phyloP scores from a whole-genome alignment of 768 basidiomycete species.

The button mushroom (Agaricus bisporus) region DNA sequence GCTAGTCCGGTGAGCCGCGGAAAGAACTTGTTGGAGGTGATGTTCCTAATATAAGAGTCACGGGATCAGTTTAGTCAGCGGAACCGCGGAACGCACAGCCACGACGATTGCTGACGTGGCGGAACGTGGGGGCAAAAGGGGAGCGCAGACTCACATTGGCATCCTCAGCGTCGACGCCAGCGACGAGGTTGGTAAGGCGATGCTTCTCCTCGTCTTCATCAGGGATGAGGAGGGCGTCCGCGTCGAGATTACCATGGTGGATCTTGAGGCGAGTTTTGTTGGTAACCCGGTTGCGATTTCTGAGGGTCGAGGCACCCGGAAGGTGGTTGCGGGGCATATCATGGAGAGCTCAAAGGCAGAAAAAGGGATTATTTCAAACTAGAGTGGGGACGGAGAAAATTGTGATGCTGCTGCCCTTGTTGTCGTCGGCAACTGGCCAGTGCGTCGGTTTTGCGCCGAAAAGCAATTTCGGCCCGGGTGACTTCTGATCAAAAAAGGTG shows the following conservation, averaged over 20 bases:
- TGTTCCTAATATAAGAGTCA: slow-evolving; percentile 36
- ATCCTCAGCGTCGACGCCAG: slow-evolving; percentile 89
- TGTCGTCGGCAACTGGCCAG: slow-evolving; percentile 49
- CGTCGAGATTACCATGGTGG: slow-evolving; percentile 75
- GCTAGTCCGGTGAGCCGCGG: slow-evolving; percentile 32
- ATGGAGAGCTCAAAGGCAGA: slow-evolving; percentile 49
- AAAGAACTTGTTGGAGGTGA: slow-evolving; percentile 45
- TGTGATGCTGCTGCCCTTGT: slow-evolving; percentile 33
- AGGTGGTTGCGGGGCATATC: slow-evolving; percentile 83
- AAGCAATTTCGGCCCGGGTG: slow-evolving; percentile 52
- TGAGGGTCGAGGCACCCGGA: slow-evolving; percentile 69
- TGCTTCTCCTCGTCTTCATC: slow-evolving; percentile 85
- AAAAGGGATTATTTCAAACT: slow-evolving; percentile 14
- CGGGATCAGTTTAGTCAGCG: slow-evolving; percentile 38
- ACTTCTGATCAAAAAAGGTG: slow-evolving; percentile 28
- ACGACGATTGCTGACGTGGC: slow-evolving; percentile 37
- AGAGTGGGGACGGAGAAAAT: slow-evolving; percentile 29
- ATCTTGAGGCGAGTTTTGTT: slow-evolving; percentile 90
- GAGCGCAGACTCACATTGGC: slow-evolving; percentile 69
- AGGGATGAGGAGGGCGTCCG: slow-evolving; percentile 71
- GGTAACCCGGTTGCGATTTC: slow-evolving; percentile 87
- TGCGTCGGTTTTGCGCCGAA: slow-evolving; percentile 61
- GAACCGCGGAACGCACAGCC: slow-evolving; percentile 47
- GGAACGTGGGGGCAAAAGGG: slow-evolving; percentile 21
- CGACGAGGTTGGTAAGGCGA: slow-evolving; percentile 66